Evolutionary conservation across 768 basidiomycete genomes (phyloP).

Genomic region (Coprinopsis sp.): DNA sequence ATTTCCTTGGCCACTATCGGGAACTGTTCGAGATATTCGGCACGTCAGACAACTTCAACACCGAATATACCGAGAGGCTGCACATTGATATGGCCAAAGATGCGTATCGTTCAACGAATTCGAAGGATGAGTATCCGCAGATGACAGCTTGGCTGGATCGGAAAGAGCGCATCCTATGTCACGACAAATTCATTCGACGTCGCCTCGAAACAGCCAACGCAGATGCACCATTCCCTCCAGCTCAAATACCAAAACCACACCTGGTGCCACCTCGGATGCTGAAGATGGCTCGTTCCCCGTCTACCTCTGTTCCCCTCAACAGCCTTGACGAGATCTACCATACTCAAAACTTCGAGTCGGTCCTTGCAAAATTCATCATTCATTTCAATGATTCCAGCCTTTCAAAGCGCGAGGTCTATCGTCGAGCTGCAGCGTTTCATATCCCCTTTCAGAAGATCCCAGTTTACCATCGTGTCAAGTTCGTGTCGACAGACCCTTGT

Average conservation of each 20-base stretch:
- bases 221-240: not conserved
- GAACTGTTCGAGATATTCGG: slow-evolving; percentile 22
- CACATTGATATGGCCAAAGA: slow-evolving; percentile 39
- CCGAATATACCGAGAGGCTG: slow-evolving; percentile 29
- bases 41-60: slow-evolving; percentile 29
- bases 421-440: slow-evolving; percentile 1
- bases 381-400: slow-evolving; percentile 4
- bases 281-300: too few relatives aligned
- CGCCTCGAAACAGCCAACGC: slow-evolving; percentile 6
- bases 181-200: slow-evolving; percentile 24
- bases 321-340: too few relatives aligned
- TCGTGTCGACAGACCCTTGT: too few relatives aligned
- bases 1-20: slow-evolving; percentile 24
- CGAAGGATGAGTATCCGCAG: slow-evolving; percentile 27
- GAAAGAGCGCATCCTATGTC: slow-evolving; percentile 7
- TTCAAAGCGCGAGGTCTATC: slow-evolving; percentile 1
- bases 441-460: slow-evolving; percentile 10
- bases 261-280: slow-evolving; percentile 6
- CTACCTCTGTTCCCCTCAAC: too few relatives aligned
- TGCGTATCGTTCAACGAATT: slow-evolving; percentile 20
- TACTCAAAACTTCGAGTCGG: slow-evolving; percentile 6
- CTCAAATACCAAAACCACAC: not conserved
- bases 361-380: slow-evolving; percentile 1
- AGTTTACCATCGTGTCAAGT: slow-evolving; percentile 12
- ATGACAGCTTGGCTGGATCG: slow-evolving; percentile 36